Conservation (phyloP, 75 land plant species). For the Sequoiadendron giganteum region DNA sequence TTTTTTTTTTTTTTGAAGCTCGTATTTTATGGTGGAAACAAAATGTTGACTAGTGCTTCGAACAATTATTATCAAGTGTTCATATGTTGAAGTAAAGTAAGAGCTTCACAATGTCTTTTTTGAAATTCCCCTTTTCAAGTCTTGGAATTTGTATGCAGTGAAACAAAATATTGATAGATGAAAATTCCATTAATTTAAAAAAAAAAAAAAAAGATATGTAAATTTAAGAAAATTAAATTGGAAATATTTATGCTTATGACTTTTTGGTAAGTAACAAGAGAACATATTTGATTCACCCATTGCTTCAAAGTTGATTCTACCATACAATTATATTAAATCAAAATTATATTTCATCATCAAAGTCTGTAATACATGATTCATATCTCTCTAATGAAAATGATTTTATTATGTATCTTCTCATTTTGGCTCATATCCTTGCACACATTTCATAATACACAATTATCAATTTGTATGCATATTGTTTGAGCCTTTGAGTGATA, state of each 20-base stretch:
- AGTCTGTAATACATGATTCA: background rate
- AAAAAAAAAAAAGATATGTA: too few relatives aligned
- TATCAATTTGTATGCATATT: background rate
- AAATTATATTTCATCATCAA: background rate
- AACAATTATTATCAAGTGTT: too few relatives aligned
- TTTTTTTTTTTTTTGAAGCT: too few relatives aligned
- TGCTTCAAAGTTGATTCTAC: background rate
- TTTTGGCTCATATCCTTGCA: background rate
- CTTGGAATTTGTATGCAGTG: too few relatives aligned
- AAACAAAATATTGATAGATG: too few relatives aligned
- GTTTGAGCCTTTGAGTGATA: background rate
- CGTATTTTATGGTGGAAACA: too few relatives aligned
- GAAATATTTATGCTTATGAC: background rate
- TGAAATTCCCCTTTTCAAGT: too few relatives aligned
- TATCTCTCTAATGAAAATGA: background rate
- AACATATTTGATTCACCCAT: background rate
- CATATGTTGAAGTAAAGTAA: too few relatives aligned
- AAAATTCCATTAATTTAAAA: too few relatives aligned
- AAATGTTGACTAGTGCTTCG: too few relatives aligned
- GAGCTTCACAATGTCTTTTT: too few relatives aligned
- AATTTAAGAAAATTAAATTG: too few relatives aligned
- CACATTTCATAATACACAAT: background rate
- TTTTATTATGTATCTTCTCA: background rate
- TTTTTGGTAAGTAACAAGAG: background rate
- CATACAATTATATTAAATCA: background rate